Base-by-base conservation (phyloP, 306 rosid genomes). In the Hippophae rhamnoides region DNA sequence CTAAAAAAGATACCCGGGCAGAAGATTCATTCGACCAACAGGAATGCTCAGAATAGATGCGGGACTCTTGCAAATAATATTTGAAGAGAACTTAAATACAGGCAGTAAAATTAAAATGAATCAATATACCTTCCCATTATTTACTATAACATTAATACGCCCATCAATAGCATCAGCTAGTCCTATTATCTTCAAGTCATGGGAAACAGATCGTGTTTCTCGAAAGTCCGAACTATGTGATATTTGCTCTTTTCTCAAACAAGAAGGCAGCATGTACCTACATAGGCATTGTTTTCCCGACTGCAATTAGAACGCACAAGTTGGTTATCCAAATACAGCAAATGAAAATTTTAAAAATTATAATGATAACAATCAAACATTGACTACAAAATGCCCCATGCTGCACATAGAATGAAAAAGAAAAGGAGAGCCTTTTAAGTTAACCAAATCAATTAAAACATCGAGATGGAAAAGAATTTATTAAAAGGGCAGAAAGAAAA, bases 211-310 rank as follows among this genome's bases (percentile, higher is more conserved):
- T 67, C 84, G 66, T 52, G 84, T 54, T 66, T 87, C 92, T 31
- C 81, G 78, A 79, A 81, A 77, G 54, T 90, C 86, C 72, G 65
- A 57, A 74, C 63, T 69, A 49, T 69, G 82, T 52, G 81, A 74
- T 69, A 54, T 58, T 59, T 55, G 78, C 56, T 60, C 90, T 74
- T 81, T 78, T 61, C 81, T 72, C 73, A 87, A 72, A 74, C 70
- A 74, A 58, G 87, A 70, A 69, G 98, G 98, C 64, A 87, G 79
- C 62, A 61, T 63, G 62, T 85, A 90, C 74, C 75, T 79, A 76
- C 98, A 90, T 58, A 87, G 77, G 79, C 96, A 87, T 73, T 85
- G 96, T 80, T 87, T 85, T 71, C 98, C 98, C 25, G 98, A 87
- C 98, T 90, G 81, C 72, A 77, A 68, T 45, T 46, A 52, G 2